These are phyloP conservation scores for Cryptococcus sp. DNA, from an alignment of 1,284 basidiomycete genomes.

Conservation along the genomic window DNA sequence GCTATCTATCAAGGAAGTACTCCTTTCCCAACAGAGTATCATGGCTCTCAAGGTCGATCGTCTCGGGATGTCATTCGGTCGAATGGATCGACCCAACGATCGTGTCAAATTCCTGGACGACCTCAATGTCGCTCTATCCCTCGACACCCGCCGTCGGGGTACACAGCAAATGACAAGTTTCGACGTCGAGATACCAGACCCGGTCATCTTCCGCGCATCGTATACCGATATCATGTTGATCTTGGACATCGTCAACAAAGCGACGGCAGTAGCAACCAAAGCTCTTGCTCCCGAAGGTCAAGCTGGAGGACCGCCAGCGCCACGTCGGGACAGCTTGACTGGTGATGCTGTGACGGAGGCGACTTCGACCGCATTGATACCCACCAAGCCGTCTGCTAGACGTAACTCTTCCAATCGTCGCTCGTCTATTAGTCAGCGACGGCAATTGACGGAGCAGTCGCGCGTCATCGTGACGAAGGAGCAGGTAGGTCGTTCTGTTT, in stretches of 20 bases:
- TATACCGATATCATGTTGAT: slow-evolving; percentile 92
- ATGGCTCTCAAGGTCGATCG: slow-evolving; percentile 77
- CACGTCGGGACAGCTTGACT: slow-evolving; percentile 10
- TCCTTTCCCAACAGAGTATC: slow-evolving; percentile 90
- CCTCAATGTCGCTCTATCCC: slow-evolving; percentile 80
- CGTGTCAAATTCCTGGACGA: slow-evolving; percentile 92
- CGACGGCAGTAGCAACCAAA: slow-evolving; percentile 63
- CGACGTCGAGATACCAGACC: slow-evolving; percentile 73
- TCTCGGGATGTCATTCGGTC: slow-evolving; percentile 90
- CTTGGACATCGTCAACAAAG: slow-evolving; percentile 83
- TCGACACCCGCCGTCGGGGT: slow-evolving; percentile 77
- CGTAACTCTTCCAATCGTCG: slow-evolving; percentile 21
- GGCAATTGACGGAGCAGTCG: slow-evolving; percentile 54
- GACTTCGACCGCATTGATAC: slow-evolving; percentile 20
- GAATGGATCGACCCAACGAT: slow-evolving; percentile 83
- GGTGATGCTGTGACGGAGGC: slow-evolving; percentile 18
- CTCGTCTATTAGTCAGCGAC: slow-evolving; percentile 56
- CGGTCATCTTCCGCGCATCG: slow-evolving; percentile 88
- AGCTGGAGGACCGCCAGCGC: slow-evolving; percentile 3
- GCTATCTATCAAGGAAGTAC: slow-evolving; percentile 77
- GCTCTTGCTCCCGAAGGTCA: slow-evolving; percentile 29
- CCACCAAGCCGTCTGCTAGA: slow-evolving; percentile 11
- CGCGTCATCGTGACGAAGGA: slow-evolving; percentile 75
- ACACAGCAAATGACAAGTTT: slow-evolving; percentile 79
- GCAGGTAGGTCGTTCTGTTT: slow-evolving; percentile 59